phyloP scores from a whole-genome alignment of 257 asterid species.

The Solanum sejunctum region DNA sequence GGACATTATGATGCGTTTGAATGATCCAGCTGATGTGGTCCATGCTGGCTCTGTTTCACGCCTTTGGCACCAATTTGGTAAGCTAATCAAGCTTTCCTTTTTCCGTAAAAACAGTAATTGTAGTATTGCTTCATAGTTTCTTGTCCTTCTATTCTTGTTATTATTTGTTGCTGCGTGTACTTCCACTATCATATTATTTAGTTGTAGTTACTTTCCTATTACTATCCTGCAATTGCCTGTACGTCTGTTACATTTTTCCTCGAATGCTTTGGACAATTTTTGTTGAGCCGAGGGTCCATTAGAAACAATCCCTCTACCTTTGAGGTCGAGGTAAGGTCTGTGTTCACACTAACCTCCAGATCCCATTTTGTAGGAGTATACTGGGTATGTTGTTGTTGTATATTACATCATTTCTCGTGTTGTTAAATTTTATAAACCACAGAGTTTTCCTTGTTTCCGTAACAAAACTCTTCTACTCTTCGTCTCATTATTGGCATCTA shows the following conservation, averaged over 20 bases:
- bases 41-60: constrained; percentile 48
- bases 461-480: not conserved
- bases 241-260: not conserved
- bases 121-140: not conserved
- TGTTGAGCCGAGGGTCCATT: not conserved
- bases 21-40: constrained; percentile 60
- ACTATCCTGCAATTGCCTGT: not conserved
- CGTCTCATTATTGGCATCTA: not conserved
- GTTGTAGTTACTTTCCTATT: not conserved
- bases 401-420: not conserved
- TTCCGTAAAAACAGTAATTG: not conserved
- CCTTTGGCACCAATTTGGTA: constrained; percentile 62
- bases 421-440: not conserved
- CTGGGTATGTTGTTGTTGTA: not conserved
- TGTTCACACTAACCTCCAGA: not conserved
- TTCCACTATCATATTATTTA: not conserved
- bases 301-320: not conserved
- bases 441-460: not conserved
- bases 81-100: constrained; percentile 9
- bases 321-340: not conserved
- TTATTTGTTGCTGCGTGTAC: not conserved
- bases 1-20: constrained; percentile 36
- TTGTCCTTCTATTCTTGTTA: not conserved
- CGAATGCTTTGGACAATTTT: not conserved
- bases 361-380: not conserved